Evolutionary conservation across 1,284 basidiomycete species (phyloP), one percentile per base, ranked within the genome.

Genomic region (Ganoderma boninense): DNA sequence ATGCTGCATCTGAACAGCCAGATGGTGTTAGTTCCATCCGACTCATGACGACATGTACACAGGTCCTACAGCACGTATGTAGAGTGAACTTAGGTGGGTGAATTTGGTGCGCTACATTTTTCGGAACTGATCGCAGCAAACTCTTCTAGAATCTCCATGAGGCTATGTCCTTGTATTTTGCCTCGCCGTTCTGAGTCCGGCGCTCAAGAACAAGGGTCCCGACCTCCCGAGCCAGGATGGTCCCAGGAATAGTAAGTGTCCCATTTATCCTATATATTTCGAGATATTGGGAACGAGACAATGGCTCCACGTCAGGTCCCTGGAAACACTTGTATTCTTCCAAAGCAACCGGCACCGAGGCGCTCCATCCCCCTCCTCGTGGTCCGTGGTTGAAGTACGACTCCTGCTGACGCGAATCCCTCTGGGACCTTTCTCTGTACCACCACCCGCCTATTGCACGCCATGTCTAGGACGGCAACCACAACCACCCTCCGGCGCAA

Each of bases 381-480:
- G 8, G 6, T 29, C 18, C 32, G 54, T 29, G 29, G 29, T 56
- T 56, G 26, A 56, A 56, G 54, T 56, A 32, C 7, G 54, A 11
- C 26, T 2, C 16, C 29, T 32, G 54, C 54, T 32, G 11, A 32
- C 14, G 29, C 11, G 54, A 32, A 18, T 56, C 29, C 29, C 26
- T 56, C 18, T 16, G 29, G 29, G 29, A 57, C 16, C 14, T 29
- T 18, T 18, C 8, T 57, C 54, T 35, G 32, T 57, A 57, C 54
- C 14, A 57, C 54, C 14, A 14, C 54, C 32, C 54, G 26, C 54
- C 29, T 23, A 57, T 10, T 38, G 38, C 38, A 6, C 61, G 42
- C 61, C 61, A 62, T 62, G 61, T 23, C 61, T 14, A 62, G n/a
- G 38, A 42, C 42, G 26, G 46, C 61, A 42, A 42, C 40, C 4